phyloP scores from a whole-genome alignment of 2,329 filamentous ascomycete genomes.

The Cladosporium oxysporum region DNA sequence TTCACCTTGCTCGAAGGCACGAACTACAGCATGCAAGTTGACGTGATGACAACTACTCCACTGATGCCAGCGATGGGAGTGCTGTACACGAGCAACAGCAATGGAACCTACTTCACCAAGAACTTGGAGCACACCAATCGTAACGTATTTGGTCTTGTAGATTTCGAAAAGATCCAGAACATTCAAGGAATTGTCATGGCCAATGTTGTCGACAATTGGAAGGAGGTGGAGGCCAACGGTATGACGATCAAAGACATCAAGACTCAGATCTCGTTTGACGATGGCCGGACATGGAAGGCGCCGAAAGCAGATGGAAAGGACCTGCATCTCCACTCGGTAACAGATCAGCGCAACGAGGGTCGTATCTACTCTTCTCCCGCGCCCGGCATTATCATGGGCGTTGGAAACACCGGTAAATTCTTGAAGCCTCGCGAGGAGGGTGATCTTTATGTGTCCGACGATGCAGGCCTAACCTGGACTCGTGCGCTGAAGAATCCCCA shows the following conservation, averaged over 20 bases:
- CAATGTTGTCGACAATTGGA: conserved; percentile 84
- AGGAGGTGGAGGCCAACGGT: conserved; percentile 64
- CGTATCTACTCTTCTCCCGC: conserved; percentile 91
- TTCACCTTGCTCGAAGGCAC: conserved; percentile 96
- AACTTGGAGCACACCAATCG: conserved; percentile 94
- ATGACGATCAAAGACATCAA: conserved; percentile 65
- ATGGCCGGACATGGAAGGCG: conserved; percentile 80
- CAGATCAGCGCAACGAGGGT: conserved; percentile 77
- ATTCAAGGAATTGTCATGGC: conserved; percentile 92
- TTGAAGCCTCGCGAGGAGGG: conserved; percentile 72
- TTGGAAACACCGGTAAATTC: conserved; percentile 81
- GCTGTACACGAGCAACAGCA: conserved; percentile 94
- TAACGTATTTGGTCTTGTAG: conserved; percentile 72
- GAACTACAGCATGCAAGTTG: conserved; percentile 95
- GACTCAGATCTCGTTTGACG: conserved; percentile 90
- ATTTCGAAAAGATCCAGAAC: conserved; percentile 90
- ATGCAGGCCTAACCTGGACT: conserved; percentile 85
- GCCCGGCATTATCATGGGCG: conserved; percentile 88
- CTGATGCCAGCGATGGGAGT: conserved; percentile 71
- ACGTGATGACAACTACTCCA: conserved; percentile 70
- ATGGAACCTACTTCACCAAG: conserved; percentile 91
- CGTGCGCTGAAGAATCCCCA: conserved; percentile 76
- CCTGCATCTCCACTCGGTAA: conserved; percentile 90
- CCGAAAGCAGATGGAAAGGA: conserved; percentile 67
- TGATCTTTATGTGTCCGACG: conserved; percentile 83